phyloP scores from a whole-genome alignment of 2,329 filamentous ascomycete species.

The Calonectria pseudoreteaudii region DNA sequence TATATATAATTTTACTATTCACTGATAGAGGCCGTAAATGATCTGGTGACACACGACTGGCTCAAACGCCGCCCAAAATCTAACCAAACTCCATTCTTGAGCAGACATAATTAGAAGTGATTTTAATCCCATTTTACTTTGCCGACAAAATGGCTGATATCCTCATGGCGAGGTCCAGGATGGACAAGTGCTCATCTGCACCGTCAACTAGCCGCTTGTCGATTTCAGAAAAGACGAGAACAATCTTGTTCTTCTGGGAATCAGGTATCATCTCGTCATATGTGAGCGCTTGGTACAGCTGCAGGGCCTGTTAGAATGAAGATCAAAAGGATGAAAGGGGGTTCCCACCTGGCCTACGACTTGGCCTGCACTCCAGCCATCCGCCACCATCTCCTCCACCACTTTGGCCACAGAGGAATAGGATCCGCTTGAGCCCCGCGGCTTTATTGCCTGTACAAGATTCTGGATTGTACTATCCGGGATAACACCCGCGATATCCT shows the following conservation, averaged over 20 bases:
- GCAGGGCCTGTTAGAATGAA: conserved; percentile 24
- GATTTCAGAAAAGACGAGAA: conserved; percentile 89
- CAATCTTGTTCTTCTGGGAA: conserved; percentile 89
- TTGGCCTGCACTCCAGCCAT: conserved; percentile 96
- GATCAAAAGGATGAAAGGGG: not conserved
- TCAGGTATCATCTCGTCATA: conserved; percentile 88
- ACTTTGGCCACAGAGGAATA: conserved; percentile 83
- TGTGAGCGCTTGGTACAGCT: conserved; percentile 86
- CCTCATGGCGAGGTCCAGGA: conserved; percentile 85
- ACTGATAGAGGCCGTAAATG: conserved; percentile 29
- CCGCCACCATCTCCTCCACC: conserved; percentile 91
- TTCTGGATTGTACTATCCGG: conserved; percentile 78
- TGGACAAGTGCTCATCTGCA: conserved; percentile 92
- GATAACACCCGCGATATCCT: conserved; percentile 97
- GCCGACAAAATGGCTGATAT: conserved; percentile 79
- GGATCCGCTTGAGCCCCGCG: conserved; percentile 69
- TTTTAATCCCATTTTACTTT: conserved; percentile 41
- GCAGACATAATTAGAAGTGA: conserved; percentile 14
- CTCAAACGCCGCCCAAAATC: conserved; percentile 39
- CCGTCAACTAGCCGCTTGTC: conserved; percentile 96
- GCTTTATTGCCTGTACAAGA: conserved; percentile 81
- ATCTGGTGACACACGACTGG: conserved; percentile 33
- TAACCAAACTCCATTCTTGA: conserved; percentile 39
- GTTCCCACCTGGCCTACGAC: conserved; percentile 79
- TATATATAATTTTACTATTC: conserved; percentile 11